Evolutionary conservation across 805 yeast species (phyloP), one percentile per base, ranked within the genome.

Genomic region (Lachancea quebecensis): DNA sequence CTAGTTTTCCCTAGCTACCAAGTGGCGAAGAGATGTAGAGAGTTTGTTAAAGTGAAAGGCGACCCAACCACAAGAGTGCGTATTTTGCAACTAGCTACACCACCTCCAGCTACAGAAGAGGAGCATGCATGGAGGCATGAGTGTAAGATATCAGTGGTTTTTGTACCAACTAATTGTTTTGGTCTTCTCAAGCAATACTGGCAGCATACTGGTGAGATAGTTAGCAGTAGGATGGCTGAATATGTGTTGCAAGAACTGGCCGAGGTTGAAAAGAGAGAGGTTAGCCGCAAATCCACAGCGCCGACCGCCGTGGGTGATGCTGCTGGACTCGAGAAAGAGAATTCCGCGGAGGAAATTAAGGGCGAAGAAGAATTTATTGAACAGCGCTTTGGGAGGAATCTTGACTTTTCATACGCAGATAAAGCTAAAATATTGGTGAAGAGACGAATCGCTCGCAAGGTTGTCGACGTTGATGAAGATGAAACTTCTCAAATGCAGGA

Each of bases 201-300:
- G 99, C 97, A 91, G 63, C 96, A 90, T 58, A 72, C 95, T 0
- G 99, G 99, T 25, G 97, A 91, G 64, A 96, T 96, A n/a, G 77
- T 93, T 25, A 86, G 96, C 12, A 86, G 96, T 31, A 72, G 98
- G 56, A 68, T 82, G 60, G 97, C 89, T 1, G 96, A 90, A 64
- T 93, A 87, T 57, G 79, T 85, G 39, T 65, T 84, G 48, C 79
- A 78, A 49, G 86, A 80, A 59, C 66, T 84, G 55, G 55, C 74
- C 59, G 55, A 63, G 50, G 61, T 66, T 42, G 66, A 67, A 52
- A 63, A 54, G 42, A 52, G 64, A 65, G 52, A 63, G 52, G 39
- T 53, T 49, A 27, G 41, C 48, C 17, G 58, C 53, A 14, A 56
- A 7, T 10, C n/a, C 9, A 31, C 38, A 4, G 33, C 33, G 55